These are phyloP conservation scores for Rhododendron ferrugineum DNA, from an alignment of 148 eudicot species.

Conservation along the genomic window DNA sequence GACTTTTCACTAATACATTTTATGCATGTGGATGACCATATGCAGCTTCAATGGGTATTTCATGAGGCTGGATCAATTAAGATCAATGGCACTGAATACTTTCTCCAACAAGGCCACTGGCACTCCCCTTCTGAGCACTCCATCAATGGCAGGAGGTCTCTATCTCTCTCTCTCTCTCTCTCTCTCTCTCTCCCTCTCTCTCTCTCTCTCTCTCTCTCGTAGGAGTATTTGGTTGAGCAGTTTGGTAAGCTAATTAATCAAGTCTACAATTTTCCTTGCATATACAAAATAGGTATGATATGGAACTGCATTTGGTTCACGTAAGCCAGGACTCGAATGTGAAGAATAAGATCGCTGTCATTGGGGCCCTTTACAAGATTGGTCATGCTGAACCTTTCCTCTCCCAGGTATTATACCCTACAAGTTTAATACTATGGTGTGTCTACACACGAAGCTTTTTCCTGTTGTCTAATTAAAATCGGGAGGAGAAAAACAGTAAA, in stretches of 20 bases:
- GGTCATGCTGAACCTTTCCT: conserved; percentile 53
- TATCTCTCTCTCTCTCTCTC: neutral
- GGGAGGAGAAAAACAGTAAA: too few species aligned
- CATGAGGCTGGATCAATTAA: conserved; percentile 36
- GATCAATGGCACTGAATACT: conserved; percentile 40
- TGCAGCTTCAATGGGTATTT: conserved; percentile 47
- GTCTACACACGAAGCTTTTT: neutral
- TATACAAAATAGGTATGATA: conserved; percentile 27
- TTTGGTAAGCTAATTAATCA: neutral
- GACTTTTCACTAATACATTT: neutral
- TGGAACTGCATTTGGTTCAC: conserved; percentile 73
- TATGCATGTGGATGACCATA: neutral
- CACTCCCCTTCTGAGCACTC: conserved; percentile 79
- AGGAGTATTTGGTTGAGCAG: neutral
- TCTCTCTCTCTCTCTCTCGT: neutral
- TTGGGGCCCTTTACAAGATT: conserved; percentile 40
- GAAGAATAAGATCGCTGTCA: conserved; percentile 37
- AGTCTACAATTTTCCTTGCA: neutral
- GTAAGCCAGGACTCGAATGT: conserved; percentile 19
- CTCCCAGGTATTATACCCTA: conserved; percentile 27
- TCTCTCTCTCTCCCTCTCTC: neutral
- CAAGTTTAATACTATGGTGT: neutral
- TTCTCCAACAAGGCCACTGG: conserved; percentile 56
- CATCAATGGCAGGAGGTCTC: conserved; percentile 45
- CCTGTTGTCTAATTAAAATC: too few species aligned